A percentile compares a stretch with the other conserved stretches of the same genome.
These are phyloP conservation scores for Incumbomyces lentus DNA, from an alignment of 2,329 filamentous ascomycete genomes.

Conservation along the genomic window DNA sequence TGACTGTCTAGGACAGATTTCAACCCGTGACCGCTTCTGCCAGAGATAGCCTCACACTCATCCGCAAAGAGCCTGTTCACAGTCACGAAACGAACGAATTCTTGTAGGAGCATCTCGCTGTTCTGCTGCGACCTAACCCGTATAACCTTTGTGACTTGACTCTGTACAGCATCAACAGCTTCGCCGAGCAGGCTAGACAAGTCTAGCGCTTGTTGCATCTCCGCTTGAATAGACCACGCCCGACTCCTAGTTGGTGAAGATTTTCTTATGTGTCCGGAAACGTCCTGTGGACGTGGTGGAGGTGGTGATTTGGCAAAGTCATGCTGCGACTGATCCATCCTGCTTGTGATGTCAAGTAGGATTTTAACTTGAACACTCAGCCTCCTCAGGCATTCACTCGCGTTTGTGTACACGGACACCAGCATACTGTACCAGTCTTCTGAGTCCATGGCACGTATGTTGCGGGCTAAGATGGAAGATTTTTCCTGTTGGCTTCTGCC, in stretches of 20 bases:
- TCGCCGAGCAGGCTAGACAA: conserved; percentile 56
- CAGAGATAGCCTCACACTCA: conserved; percentile 57
- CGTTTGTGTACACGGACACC: conserved; percentile 69
- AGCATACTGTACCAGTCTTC: conserved; percentile 78
- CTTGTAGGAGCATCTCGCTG: conserved; percentile 42
- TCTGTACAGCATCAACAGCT: conserved; percentile 56
- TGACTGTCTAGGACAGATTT: conserved; percentile 54
- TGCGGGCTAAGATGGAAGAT: conserved; percentile 75
- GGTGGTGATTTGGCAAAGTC: conserved; percentile 36
- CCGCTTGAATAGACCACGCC: conserved; percentile 37
- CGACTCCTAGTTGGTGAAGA: conserved; percentile 4
- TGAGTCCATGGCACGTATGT: conserved; percentile 71
- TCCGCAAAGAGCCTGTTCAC: conserved; percentile 56
- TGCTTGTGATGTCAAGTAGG: conserved; percentile 81
- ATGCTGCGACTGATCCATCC: conserved; percentile 30
- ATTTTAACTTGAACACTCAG: conserved; percentile 88
- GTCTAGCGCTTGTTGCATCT: conserved; percentile 53
- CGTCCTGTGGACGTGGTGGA: conserved; percentile 18
- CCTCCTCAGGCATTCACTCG: conserved; percentile 76
- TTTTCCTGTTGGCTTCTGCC: conserved; percentile 75
- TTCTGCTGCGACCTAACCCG: conserved; percentile 55
- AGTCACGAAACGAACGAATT: conserved; percentile 53
- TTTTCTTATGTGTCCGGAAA: conserved; percentile 10
- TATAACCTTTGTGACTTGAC: conserved; percentile 53
- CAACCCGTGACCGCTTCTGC: conserved; percentile 48